These are phyloP conservation scores for Fusarium sp. DNA, from an alignment of 2,329 filamentous ascomycete genomes.

Conservation along the genomic window DNA sequence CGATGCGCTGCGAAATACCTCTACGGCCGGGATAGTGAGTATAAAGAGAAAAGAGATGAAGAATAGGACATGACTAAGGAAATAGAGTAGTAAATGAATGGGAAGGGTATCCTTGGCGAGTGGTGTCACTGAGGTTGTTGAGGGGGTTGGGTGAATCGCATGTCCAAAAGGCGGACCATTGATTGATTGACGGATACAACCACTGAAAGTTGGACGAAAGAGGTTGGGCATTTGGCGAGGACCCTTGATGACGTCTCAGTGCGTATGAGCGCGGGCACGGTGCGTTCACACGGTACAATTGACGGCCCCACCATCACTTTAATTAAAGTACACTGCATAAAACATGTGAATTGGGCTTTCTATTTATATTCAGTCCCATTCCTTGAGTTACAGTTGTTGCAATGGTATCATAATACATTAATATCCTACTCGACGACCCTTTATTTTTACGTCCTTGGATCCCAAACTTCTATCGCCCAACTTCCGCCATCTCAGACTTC, in stretches of 20 bases:
- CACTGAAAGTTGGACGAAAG: slow-evolving; percentile 26
- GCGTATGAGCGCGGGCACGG: slow-evolving; percentile 4
- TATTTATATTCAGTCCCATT: slow-evolving; percentile 7
- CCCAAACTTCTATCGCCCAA: slow-evolving; percentile 43
- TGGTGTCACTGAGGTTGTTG: slow-evolving; percentile 36
- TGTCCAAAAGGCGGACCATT: slow-evolving; percentile 41
- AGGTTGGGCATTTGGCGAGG: slow-evolving; percentile 35
- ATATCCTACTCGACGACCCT: slow-evolving; percentile 36
- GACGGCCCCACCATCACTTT: slow-evolving; percentile 19
- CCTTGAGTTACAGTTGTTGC: slow-evolving; percentile 30
- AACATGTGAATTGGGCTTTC: background rate
- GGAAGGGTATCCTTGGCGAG: slow-evolving; percentile 20
- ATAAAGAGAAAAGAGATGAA: slow-evolving; percentile 28
- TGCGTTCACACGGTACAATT: background rate
- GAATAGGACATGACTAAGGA: slow-evolving; percentile 51
- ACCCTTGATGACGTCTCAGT: slow-evolving; percentile 25
- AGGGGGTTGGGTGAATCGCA: slow-evolving; percentile 46
- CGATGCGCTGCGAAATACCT: slow-evolving; percentile 7
- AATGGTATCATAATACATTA: slow-evolving; percentile 52
- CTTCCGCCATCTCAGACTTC: slow-evolving; percentile 52
- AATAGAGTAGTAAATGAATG: slow-evolving; percentile 39
- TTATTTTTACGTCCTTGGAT: background rate
- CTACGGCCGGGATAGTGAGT: slow-evolving; percentile 35
- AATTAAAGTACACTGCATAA: slow-evolving; percentile 24
- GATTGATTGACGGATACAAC: slow-evolving; percentile 36